Base-by-base conservation (phyloP, 176 grass and related monocot genomes). In the Lolium perenne region DNA sequence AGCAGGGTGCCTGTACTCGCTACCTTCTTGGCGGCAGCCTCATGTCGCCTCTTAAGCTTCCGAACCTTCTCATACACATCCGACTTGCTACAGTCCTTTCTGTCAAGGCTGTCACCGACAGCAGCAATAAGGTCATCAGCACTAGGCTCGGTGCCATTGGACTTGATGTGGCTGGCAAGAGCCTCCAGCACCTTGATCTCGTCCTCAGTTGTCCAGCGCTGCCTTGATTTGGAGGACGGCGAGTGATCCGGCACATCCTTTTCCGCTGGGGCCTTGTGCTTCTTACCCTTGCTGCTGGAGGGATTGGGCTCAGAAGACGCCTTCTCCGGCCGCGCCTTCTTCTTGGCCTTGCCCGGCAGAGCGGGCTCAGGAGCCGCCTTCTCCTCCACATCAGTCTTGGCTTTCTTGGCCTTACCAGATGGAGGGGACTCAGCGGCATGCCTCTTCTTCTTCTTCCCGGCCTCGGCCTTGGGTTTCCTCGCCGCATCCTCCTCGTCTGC, bases 21-120 rank as follows among this genome's bases (percentile, higher is more conserved):
- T 38, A 10, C 43, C 65, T 86, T 86, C 17, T 35, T 35, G 32
- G 32, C 2, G 32, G 32, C 32, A 35, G 32, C 32, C 32, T 83
- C 73, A 7, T 86, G 78, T 0, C 46, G 65, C 2, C 7, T n/a
- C 84, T 63, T 83, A 7, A 90, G 46, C 4, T 6, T 63, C 0
- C 65, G 65, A n/a, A 87, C 74, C 65, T 83, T 90, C 74, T 83
- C 80, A 74, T 90, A 87, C 1, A 90, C 64, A 0, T 83, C 84
- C 0, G 46, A 0, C 6, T 64, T 10, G 32, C 2, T 48, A 66
- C 48, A 57, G 23, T 38, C 57, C 47, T 83, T 83, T 48, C 84
- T 87, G 3, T 67, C 80, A 0, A 90, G 84, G 55, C 9, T 58
- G 47, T 40, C 84, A 49, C 84, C 22, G 4, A 82, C 18, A 57